phyloP scores from a whole-genome alignment of 2,329 filamentous ascomycete genomes.

The Pyrenophora teres region DNA sequence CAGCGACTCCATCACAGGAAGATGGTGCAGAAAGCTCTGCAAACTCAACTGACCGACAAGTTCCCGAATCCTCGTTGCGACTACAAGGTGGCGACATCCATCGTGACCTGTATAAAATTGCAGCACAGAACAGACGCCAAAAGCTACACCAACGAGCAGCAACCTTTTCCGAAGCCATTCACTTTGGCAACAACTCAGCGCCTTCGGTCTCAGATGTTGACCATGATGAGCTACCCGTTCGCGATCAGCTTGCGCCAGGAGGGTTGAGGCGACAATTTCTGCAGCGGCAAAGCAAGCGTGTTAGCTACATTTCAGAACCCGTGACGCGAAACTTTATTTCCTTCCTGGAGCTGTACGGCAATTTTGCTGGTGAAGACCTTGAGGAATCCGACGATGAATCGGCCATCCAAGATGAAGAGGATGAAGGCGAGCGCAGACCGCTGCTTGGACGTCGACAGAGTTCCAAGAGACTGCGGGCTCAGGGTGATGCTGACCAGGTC shows the following conservation, averaged over 20 bases:
- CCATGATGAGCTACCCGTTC: slow-evolving; percentile 48
- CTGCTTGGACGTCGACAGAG: slow-evolving; percentile 63
- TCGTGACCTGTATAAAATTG: slow-evolving; percentile 76
- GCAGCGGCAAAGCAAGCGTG: slow-evolving; percentile 47
- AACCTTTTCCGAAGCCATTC: slow-evolving; percentile 66
- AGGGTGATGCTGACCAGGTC: slow-evolving; percentile 68
- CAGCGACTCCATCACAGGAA: slow-evolving; percentile 29
- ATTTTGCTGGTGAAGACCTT: slow-evolving; percentile 75
- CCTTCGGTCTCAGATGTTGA: slow-evolving; percentile 31
- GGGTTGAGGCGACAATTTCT: slow-evolving; percentile 61
- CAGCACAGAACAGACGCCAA: slow-evolving; percentile 58
- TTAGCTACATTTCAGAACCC: slow-evolving; percentile 55
- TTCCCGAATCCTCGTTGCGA: slow-evolving; percentile 67
- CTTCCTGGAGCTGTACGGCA: slow-evolving; percentile 75
- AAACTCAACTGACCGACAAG: slow-evolving; percentile 23
- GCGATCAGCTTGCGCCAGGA: slow-evolving; percentile 56
- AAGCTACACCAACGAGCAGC: slow-evolving; percentile 61
- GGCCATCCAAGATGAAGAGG: slow-evolving; percentile 57
- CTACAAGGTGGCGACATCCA: slow-evolving; percentile 80
- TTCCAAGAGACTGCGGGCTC: slow-evolving; percentile 51
- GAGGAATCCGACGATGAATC: slow-evolving; percentile 63
- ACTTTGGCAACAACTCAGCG: slow-evolving; percentile 22
- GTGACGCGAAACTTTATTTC: slow-evolving; percentile 74
- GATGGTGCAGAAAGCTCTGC: slow-evolving; percentile 33
- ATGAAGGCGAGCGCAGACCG: slow-evolving; percentile 63